phyloP scores from a whole-genome alignment of 192 early-diverging fungal genomes.

The Entomortierella chlamydospora region DNA sequence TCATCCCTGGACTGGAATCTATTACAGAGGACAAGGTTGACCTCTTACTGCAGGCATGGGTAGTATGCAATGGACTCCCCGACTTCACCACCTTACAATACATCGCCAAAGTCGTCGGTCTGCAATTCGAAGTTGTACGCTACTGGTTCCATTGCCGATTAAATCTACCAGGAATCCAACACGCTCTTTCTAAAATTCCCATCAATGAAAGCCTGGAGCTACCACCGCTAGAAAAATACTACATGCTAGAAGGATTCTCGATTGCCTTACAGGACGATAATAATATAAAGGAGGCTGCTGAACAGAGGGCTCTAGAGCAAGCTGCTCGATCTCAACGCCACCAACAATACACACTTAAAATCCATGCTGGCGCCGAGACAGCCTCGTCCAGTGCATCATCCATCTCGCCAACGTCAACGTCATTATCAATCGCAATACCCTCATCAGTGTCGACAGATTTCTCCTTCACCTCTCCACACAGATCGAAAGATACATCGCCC shows the following conservation, averaged over 20 bases:
- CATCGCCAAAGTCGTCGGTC: background rate
- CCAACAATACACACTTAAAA: too few species aligned
- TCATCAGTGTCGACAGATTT: too few species aligned
- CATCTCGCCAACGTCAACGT: too few species aligned
- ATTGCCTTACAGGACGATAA: background rate
- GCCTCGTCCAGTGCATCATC: too few species aligned
- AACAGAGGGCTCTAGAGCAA: too few species aligned
- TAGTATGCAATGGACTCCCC: conserved; percentile 4
- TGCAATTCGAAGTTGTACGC: conserved; percentile 4
- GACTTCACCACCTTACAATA: conserved; percentile 5
- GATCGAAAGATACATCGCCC: too few species aligned
- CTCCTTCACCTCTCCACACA: too few species aligned
- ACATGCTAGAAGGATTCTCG: conserved; percentile 13
- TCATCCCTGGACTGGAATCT: background rate
- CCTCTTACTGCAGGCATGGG: conserved; percentile 2
- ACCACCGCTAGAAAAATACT: conserved; percentile 1
- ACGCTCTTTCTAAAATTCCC: background rate
- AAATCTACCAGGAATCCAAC: conserved; percentile 5
- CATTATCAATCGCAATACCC: too few species aligned
- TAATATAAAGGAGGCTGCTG: background rate
- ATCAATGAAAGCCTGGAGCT: background rate
- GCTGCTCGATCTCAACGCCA: too few species aligned
- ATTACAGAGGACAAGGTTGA: background rate
- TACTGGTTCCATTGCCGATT: conserved; percentile 26
- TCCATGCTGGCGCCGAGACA: too few species aligned